Percentiles rank a stretch among this genome's conserved stretches.
Conservation (phyloP, 441 rosid species). For the Populus hybrid region DNA sequence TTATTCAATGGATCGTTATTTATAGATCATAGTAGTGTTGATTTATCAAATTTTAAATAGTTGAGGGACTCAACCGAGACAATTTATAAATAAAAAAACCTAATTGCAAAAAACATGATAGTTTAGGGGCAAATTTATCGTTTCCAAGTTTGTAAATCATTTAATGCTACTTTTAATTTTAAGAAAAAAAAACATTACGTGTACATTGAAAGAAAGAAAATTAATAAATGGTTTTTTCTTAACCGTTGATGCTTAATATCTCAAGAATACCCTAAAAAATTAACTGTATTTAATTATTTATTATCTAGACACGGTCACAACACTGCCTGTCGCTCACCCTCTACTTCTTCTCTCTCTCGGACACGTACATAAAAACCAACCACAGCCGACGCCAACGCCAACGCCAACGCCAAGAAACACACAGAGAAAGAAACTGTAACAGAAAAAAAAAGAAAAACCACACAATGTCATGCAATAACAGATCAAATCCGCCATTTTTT, state of each 20-base stretch:
- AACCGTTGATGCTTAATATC: background rate
- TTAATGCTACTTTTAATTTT: no score
- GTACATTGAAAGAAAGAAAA: background rate
- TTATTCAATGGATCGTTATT: no score
- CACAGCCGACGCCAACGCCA: background rate
- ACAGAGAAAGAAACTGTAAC: background rate
- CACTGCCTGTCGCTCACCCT: background rate
- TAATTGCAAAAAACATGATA: no score
- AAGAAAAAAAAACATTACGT: no score
- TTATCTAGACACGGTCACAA: background rate
- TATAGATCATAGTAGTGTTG: no score
- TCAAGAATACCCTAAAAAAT: background rate
- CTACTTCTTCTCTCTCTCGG: background rate
- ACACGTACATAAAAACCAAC: background rate
- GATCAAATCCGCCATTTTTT: conserved; percentile 34
- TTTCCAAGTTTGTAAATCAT: no score
- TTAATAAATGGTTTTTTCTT: background rate
- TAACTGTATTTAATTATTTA: background rate
- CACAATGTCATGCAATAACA: conserved; percentile 9
- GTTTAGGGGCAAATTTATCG: no score
- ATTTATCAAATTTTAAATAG: no score
- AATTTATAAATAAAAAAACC: no score
- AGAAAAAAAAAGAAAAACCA: background rate
- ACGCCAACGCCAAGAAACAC: background rate
- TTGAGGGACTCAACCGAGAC: no score